Base-by-base conservation (phyloP, 1,284 basidiomycete species). In the Kwoniella shivajii region DNA sequence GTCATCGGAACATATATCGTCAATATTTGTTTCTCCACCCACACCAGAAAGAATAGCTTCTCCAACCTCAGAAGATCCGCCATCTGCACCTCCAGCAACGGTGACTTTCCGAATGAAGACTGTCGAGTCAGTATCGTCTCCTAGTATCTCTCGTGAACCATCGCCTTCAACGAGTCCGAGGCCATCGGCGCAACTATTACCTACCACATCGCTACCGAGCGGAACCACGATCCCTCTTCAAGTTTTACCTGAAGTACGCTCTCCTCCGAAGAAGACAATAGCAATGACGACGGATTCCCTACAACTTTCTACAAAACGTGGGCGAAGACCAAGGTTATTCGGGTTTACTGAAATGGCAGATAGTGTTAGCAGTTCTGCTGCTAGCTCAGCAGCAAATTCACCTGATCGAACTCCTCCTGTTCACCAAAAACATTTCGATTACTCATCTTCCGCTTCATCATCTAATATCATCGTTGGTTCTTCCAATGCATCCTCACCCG, bases 201-300 rank as follows among this genome's bases (percentile, higher is more conserved):
- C 50, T 41, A 39, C 42, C 4, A 18, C 36, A 37, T 36, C 55
- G 37, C 20, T 57, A 29, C 3, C 46, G 16, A 30, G 38, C 18
- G 56, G 57, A 4, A 39, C 59, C n/a, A 54, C 65, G 11, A 37
- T 71, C 9, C 63, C 69, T 11, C 24, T 66, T 3, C 71, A 73
- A n/a, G 73, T 74, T 27, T 56, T 78, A 4, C 74, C 76, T 3
- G 72, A 74, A 52, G 74, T 78, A 24, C 68, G 76, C 20, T 76
- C 74, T 1, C 71, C 73, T 11, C 73, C 74, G 1, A 64, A 66
- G 14, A 65, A 67, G 31, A 61, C 56, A 14, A 50, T 70, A 18
- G 60, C 65, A 48, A 63, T 69, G 61, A 51, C 64, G 22, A 44
- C 67, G 14, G 67, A 72, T 49, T 66, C 69, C 26, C 42, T 69